phyloP scores from a whole-genome alignment of 352 stramenopile species.

The Proteromonas lacertae region DNA sequence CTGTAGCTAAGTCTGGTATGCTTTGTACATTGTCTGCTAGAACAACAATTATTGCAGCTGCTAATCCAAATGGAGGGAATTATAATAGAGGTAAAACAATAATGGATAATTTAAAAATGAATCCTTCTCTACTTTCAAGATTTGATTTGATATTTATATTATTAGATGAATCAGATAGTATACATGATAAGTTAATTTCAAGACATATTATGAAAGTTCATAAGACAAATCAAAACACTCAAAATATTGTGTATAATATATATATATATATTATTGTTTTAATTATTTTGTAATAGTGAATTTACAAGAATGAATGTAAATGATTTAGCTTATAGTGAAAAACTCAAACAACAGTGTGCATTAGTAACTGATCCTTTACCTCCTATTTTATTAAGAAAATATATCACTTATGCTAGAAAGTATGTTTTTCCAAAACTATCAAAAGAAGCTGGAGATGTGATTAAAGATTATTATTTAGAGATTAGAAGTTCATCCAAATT shows the following conservation, averaged over 20 bases:
- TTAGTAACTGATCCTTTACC: too few relatives aligned
- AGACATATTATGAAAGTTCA: slow-evolving; percentile 72
- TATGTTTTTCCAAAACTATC: slow-evolving; percentile 56
- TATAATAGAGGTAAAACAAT: slow-evolving; percentile 76
- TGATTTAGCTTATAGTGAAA: too few relatives aligned
- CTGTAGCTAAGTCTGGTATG: slow-evolving; percentile 53
- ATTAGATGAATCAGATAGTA: slow-evolving; percentile 53
- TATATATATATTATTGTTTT: too few relatives aligned
- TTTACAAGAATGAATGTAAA: too few relatives aligned
- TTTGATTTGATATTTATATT: slow-evolving; percentile 73
- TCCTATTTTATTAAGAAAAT: slow-evolving; percentile 79
- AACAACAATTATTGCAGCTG: slow-evolving; percentile 70
- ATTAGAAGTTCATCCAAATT: slow-evolving; percentile 23
- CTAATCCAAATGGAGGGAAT: slow-evolving; percentile 73
- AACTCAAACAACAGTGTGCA: too few relatives aligned
- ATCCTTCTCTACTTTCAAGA: slow-evolving; percentile 56
- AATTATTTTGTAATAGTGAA: too few relatives aligned
- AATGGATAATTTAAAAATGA: slow-evolving; percentile 76
- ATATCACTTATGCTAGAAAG: slow-evolving; percentile 73
- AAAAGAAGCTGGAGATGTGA: slow-evolving; percentile 18
- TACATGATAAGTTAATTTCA: slow-evolving; percentile 56
- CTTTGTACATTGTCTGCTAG: slow-evolving; percentile 64
- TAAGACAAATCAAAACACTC: not conserved
- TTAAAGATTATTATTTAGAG: slow-evolving; percentile 50
- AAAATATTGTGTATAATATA: not conserved